phyloP scores from a whole-genome alignment of 768 basidiomycete species.

The Tylopilus sp. region DNA sequence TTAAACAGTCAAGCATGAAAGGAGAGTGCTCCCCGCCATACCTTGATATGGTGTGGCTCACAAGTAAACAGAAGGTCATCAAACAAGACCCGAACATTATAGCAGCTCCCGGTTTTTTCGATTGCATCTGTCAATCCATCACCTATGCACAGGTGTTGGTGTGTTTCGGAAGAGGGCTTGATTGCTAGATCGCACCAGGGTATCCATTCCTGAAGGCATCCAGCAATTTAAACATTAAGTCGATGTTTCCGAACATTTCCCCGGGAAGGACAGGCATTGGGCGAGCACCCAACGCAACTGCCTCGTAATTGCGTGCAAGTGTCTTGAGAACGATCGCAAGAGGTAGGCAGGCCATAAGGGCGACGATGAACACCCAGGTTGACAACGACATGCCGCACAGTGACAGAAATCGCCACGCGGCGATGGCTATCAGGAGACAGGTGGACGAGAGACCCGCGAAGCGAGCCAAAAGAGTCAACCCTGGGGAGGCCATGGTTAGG shows the following conservation, averaged over 20 bases:
- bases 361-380: slow-evolving; percentile 18
- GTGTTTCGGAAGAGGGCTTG: neutral
- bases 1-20: neutral
- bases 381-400: slow-evolving; percentile 29
- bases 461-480: slow-evolving; percentile 10
- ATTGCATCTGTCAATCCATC: slow-evolving; percentile 40
- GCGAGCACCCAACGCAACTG: slow-evolving; percentile 45
- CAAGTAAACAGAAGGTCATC: slow-evolving; percentile 45
- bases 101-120: slow-evolving; percentile 38
- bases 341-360: slow-evolving; percentile 34
- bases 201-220: slow-evolving; percentile 42
- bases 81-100: slow-evolving; percentile 46
- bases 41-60: slow-evolving; percentile 54
- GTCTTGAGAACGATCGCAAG: slow-evolving; percentile 28
- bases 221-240: slow-evolving; percentile 37
- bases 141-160: slow-evolving; percentile 23
- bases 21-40: neutral
- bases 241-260: slow-evolving; percentile 42
- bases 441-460: neutral
- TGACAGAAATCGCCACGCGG: slow-evolving; percentile 6
- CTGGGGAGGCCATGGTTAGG: slow-evolving; percentile 10
- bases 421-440: neutral
- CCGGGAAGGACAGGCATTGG: slow-evolving; percentile 39
- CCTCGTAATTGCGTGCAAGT: slow-evolving; percentile 32
- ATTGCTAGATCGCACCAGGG: slow-evolving; percentile 38